Percentiles rank a stretch among this genome's conserved stretches.
Evolutionary conservation across 495 filamentous ascomycete species (phyloP).

Genomic region (Trichoderma virens): DNA sequence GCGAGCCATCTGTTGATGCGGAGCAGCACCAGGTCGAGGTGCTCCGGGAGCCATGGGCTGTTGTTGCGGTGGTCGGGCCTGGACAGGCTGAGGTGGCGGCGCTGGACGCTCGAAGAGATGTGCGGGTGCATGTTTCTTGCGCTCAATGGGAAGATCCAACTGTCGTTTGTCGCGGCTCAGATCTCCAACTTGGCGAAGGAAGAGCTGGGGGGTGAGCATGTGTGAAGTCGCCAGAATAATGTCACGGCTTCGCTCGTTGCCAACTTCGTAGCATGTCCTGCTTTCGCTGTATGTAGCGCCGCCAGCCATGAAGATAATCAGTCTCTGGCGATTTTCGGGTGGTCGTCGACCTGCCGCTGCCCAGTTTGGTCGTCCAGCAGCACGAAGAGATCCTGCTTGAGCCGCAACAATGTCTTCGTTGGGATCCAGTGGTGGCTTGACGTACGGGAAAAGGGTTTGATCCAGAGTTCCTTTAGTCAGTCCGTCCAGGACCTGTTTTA

Average conservation of each 20-base stretch:
- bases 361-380: constrained; percentile 80
- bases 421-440: constrained; percentile 57
- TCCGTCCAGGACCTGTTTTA: constrained; percentile 75
- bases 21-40: background rate
- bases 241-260: constrained; percentile 61
- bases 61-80: constrained; percentile 13
- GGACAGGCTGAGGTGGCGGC: constrained; percentile 31
- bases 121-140: constrained; percentile 70
- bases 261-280: constrained; percentile 82
- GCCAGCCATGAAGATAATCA: constrained; percentile 94
- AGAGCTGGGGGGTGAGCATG: constrained; percentile 77
- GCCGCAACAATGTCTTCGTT: constrained; percentile 48
- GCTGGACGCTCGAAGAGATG: constrained; percentile 73
- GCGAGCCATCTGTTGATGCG: background rate
- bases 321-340: constrained; percentile 76
- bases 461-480: constrained; percentile 59
- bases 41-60: background rate
- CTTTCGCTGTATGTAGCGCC: constrained; percentile 90
- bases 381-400: constrained; percentile 72
- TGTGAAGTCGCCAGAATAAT: constrained; percentile 88
- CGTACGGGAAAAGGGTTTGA: constrained; percentile 69
- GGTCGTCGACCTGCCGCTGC: constrained; percentile 68
- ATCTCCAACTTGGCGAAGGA: constrained; percentile 72
- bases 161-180: constrained; percentile 64
- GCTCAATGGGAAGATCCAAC: constrained; percentile 73